phyloP scores from a whole-genome alignment of 345 rosid species.

The Corchorus olitorius region DNA sequence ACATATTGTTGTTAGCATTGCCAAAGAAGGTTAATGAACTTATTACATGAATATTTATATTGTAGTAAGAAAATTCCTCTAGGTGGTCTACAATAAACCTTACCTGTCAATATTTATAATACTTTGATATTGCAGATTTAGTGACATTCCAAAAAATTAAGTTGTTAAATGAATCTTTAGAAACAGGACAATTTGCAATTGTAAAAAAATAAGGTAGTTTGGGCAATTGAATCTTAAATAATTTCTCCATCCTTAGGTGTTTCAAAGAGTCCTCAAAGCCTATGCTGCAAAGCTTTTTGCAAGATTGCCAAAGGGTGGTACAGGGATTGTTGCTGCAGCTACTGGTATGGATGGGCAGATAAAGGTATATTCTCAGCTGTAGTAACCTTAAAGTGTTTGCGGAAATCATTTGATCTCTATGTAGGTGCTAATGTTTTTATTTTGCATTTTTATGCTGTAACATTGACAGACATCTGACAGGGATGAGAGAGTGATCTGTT shows the following conservation, averaged over 20 bases:
- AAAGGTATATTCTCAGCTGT: conserved; percentile 52
- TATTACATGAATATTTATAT: background rate
- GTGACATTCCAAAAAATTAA: background rate
- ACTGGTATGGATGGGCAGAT: conserved; percentile 97
- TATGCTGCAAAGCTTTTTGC: conserved; percentile 85
- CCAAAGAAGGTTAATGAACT: background rate
- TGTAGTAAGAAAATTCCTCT: conserved; percentile 5
- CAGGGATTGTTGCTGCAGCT: conserved; percentile 97
- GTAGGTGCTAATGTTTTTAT: conserved; percentile 19
- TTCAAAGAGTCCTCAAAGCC: conserved; percentile 90
- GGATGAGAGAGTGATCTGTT: conserved; percentile 92
- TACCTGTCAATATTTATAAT: background rate
- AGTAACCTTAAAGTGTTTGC: conserved; percentile 9
- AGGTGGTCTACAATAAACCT: background rate
- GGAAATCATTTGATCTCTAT: background rate
- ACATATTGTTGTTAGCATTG: background rate
- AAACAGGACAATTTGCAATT: background rate
- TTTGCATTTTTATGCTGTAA: conserved; percentile 20
- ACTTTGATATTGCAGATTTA: background rate
- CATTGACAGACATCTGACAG: conserved; percentile 79
- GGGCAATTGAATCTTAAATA: background rate
- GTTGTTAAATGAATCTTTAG: conserved; percentile 6
- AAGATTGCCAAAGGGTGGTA: conserved; percentile 92
- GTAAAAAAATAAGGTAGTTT: background rate
- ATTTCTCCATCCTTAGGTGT: conserved; percentile 54